Conservation (phyloP, 2,329 filamentous ascomycete genomes). For the Geosmithia morbida region DNA sequence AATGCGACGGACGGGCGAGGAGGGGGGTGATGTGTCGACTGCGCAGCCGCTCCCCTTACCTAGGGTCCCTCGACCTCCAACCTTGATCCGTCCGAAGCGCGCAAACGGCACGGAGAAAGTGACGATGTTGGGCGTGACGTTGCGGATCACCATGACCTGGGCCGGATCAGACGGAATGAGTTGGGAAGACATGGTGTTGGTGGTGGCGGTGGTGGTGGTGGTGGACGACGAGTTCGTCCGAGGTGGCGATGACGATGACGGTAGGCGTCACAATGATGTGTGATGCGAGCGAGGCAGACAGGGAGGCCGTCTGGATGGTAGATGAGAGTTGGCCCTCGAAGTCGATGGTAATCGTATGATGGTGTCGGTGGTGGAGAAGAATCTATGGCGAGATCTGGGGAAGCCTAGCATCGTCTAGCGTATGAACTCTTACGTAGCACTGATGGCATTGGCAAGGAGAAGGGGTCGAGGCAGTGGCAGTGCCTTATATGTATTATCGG, state of each 20-base stretch:
- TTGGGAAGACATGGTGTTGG: conserved; percentile 39
- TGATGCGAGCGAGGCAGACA: too few species aligned
- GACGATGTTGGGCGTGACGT: conserved; percentile 63
- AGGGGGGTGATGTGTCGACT: conserved; percentile 7
- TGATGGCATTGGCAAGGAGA: too few species aligned
- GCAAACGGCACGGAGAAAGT: conserved; percentile 75
- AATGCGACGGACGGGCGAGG: neutral
- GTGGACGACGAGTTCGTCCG: neutral
- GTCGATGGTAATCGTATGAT: too few species aligned
- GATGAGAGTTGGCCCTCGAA: too few species aligned
- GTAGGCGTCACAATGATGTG: too few species aligned
- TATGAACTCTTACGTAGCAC: too few species aligned
- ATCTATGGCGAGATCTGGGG: too few species aligned
- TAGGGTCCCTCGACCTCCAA: conserved; percentile 79
- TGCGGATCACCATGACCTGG: conserved; percentile 80
- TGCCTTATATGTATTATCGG: too few species aligned
- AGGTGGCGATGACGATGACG: neutral
- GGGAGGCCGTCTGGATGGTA: too few species aligned
- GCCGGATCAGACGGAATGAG: conserved; percentile 58
- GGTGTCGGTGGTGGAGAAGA: too few species aligned
- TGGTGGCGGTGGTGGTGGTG: neutral
- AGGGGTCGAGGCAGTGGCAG: too few species aligned
- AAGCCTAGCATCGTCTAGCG: too few species aligned
- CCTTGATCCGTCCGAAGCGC: conserved; percentile 63
- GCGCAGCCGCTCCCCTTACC: conserved; percentile 32